These are phyloP conservation scores for Trapa incisa DNA, from an alignment of 345 rosid genomes.

Conservation along the genomic window DNA sequence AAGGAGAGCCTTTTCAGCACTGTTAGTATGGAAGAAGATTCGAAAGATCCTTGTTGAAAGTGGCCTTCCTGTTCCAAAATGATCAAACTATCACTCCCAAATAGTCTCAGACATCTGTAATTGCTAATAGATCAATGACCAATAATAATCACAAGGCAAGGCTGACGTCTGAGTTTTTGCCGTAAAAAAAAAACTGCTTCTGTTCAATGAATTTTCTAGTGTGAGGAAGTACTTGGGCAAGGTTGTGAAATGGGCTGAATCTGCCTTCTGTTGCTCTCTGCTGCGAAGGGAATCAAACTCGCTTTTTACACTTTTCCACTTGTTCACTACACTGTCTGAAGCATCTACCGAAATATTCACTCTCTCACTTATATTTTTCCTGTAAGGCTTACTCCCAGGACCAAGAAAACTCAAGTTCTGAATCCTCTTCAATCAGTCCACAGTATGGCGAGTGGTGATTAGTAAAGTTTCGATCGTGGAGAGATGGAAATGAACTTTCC, in stretches of 20 bases:
- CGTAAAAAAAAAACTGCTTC: neutral
- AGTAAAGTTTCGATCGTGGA: neutral
- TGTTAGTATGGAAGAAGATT: too few relatives aligned
- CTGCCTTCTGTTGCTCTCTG: neutral
- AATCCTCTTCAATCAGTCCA: neutral
- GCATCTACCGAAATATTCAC: neutral
- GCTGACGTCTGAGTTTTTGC: neutral
- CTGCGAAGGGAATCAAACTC: neutral
- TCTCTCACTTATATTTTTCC: neutral
- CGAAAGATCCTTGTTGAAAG: too few relatives aligned
- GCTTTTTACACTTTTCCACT: conserved; percentile 1
- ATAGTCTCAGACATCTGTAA: too few relatives aligned
- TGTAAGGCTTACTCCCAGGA: neutral
- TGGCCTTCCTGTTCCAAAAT: too few relatives aligned
- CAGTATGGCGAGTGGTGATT: neutral
- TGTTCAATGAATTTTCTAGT: neutral
- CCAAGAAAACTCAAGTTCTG: neutral
- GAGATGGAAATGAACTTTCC: neutral
- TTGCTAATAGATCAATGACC: too few relatives aligned
- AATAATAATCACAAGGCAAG: neutral
- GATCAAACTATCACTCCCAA: too few relatives aligned
- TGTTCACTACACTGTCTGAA: neutral
- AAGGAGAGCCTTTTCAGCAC: too few relatives aligned
- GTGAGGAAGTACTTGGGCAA: neutral
- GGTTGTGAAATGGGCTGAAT: neutral